phyloP scores from a whole-genome alignment of 805 yeast genomes.

The Metschnikowia orientalis region DNA sequence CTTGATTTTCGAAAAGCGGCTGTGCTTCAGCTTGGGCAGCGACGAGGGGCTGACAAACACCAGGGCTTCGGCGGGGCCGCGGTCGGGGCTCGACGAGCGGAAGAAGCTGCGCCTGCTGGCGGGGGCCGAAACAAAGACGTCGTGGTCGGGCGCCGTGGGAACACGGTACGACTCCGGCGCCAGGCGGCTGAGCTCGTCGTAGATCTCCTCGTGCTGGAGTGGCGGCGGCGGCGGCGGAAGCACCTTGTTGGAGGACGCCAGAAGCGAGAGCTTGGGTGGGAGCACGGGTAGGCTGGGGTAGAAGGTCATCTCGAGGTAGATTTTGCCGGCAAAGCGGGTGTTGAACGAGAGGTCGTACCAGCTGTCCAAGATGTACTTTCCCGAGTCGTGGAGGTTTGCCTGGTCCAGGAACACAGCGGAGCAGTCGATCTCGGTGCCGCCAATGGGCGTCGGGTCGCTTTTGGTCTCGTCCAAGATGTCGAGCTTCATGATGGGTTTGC shows the following conservation, averaged over 20 bases:
- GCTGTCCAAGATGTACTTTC: slow-evolving; percentile 70
- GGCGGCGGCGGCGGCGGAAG: slow-evolving; percentile 14
- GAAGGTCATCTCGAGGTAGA: slow-evolving; percentile 88
- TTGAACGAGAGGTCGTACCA: slow-evolving; percentile 75
- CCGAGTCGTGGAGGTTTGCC: slow-evolving; percentile 45
- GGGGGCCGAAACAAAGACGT: slow-evolving; percentile 12
- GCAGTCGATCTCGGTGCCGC: slow-evolving; percentile 75
- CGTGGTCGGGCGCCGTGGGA: slow-evolving; percentile 7
- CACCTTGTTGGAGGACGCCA: slow-evolving; percentile 3
- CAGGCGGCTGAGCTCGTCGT: slow-evolving; percentile 9
- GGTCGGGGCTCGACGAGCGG: slow-evolving; percentile 12
- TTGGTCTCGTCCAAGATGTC: slow-evolving; percentile 83
- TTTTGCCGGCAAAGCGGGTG: slow-evolving; percentile 78
- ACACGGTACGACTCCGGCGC: too few species aligned
- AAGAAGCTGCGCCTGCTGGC: slow-evolving; percentile 8
- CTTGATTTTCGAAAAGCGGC: slow-evolving; percentile 30
- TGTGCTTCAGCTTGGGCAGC: slow-evolving; percentile 20
- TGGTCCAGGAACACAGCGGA: slow-evolving; percentile 55
- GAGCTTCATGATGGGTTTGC: slow-evolving; percentile 59
- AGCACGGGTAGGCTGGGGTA: slow-evolving; percentile 55
- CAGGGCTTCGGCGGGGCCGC: slow-evolving; percentile 1
- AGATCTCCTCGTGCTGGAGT: slow-evolving; percentile 3
- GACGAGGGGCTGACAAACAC: slow-evolving; percentile 16
- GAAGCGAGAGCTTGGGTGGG: slow-evolving; percentile 32
- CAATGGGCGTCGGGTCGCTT: slow-evolving; percentile 80